These are phyloP conservation scores for Penicillium flavigenum DNA, from an alignment of 495 filamentous ascomycete species.

Conservation along the genomic window DNA sequence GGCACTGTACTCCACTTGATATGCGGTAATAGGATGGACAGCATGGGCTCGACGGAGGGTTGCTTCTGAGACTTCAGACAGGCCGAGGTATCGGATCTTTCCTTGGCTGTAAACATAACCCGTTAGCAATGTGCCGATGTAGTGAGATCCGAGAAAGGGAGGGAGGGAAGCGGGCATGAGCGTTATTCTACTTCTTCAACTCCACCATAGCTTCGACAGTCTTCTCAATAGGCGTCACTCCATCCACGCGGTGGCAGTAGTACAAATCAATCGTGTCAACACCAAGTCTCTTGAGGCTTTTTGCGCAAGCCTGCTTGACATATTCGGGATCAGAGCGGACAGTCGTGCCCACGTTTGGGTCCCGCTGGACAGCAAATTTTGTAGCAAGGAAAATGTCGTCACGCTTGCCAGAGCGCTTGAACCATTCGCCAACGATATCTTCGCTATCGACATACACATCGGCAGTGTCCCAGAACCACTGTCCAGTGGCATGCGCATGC, in stretches of 20 bases:
- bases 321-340: constrained; percentile 55
- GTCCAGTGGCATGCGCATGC: constrained; percentile 52
- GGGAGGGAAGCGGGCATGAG: too few species aligned
- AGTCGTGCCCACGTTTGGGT: constrained; percentile 14
- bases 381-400: constrained; percentile 57
- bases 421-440: constrained; percentile 58
- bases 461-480: constrained; percentile 60
- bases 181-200: constrained; percentile 51
- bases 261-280: constrained; percentile 60
- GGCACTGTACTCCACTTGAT: constrained; percentile 64
- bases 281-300: constrained; percentile 52
- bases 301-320: constrained; percentile 49
- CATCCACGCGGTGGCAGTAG: constrained; percentile 48
- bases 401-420: constrained; percentile 54
- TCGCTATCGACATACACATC: constrained; percentile 47
- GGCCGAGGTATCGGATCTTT: constrained; percentile 55
- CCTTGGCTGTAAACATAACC: constrained; percentile 41
- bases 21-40: constrained; percentile 57
- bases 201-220: constrained; percentile 62
- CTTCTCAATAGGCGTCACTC: constrained; percentile 51
- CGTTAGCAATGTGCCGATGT: background rate
- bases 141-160: too few species aligned
- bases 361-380: constrained; percentile 48
- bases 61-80: constrained; percentile 54
- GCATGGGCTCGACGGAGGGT: constrained; percentile 63